phyloP scores from a whole-genome alignment of 768 basidiomycete genomes.

The Termitomyces sp. region DNA sequence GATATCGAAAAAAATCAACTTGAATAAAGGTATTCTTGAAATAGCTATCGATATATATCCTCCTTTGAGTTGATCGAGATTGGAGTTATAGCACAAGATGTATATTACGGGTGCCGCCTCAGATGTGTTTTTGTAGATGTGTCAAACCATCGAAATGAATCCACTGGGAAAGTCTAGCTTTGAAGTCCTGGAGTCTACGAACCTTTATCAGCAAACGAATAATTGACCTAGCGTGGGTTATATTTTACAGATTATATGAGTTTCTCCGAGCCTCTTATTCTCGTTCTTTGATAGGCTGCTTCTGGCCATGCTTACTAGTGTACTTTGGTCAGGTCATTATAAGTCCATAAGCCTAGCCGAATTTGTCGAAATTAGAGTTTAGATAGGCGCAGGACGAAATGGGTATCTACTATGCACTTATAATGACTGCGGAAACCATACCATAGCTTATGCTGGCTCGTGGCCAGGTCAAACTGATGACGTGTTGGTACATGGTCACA shows the following conservation, averaged over 20 bases:
- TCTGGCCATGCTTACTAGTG: constrained; percentile 1
- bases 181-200: not conserved
- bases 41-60: too few relatives aligned
- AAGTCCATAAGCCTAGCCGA: not conserved
- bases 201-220: not conserved
- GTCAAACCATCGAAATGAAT: constrained; percentile 8
- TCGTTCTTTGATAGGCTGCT: not conserved
- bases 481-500: not conserved
- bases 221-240: too few relatives aligned
- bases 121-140: constrained; percentile 3
- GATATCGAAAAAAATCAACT: too few relatives aligned
- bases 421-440: not conserved
- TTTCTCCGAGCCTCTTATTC: not conserved
- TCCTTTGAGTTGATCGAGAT: too few relatives aligned
- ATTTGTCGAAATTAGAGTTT: constrained; percentile 2
- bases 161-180: not conserved
- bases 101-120: constrained; percentile 5
- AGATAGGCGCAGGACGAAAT: not conserved
- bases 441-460: constrained; percentile 7
- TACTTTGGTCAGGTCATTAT: constrained; percentile 7
- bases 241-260: not conserved
- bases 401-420: not conserved
- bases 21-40: too few relatives aligned
- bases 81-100: too few relatives aligned
- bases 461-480: not conserved